A percentile compares a stretch with the other conserved stretches of the same genome.
Conservation (phyloP, 2,329 filamentous ascomycete genomes). For the Sclerotinia spermophila region DNA sequence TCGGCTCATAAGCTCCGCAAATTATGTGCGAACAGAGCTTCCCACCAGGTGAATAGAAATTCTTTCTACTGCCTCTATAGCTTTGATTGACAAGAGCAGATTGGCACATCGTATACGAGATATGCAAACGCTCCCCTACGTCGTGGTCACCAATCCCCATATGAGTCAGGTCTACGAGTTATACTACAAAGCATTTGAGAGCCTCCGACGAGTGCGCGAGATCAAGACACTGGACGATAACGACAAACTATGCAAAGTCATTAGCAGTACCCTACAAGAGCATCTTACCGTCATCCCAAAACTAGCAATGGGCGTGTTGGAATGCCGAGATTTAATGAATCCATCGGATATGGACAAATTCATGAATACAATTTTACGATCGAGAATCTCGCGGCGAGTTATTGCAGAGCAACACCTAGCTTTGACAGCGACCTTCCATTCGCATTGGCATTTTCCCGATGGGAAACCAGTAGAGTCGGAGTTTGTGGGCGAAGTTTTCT, state of each 20-base stretch:
- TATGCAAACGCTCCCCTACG: constrained; percentile 94
- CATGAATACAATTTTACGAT: constrained; percentile 90
- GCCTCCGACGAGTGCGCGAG: constrained; percentile 77
- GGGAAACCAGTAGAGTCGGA: constrained; percentile 60
- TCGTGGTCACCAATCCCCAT: constrained; percentile 92
- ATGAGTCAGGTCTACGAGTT: constrained; percentile 94
- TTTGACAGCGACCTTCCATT: constrained; percentile 89
- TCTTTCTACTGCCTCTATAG: background rate
- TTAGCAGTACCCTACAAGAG: constrained; percentile 75
- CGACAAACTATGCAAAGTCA: constrained; percentile 75
- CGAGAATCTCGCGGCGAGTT: constrained; percentile 88
- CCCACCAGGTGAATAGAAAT: constrained; percentile 62
- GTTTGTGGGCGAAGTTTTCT: constrained; percentile 92
- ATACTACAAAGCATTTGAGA: constrained; percentile 96
- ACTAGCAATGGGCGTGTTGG: constrained; percentile 87
- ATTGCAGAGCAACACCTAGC: constrained; percentile 97
- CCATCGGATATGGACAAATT: constrained; percentile 82
- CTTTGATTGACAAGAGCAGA: constrained; percentile 43
- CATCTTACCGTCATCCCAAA: constrained; percentile 93
- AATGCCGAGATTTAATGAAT: constrained; percentile 80
- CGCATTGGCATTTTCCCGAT: constrained; percentile 82
- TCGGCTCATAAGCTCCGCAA: constrained; percentile 87
- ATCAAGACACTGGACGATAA: constrained; percentile 87
- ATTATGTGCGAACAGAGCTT: constrained; percentile 94
- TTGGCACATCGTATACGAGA: constrained; percentile 92